Percentiles rank a stretch among this genome's conserved stretches.
These are phyloP conservation scores for Dichomitus squalens DNA, from an alignment of 1,284 basidiomycete genomes.

Conservation along the genomic window DNA sequence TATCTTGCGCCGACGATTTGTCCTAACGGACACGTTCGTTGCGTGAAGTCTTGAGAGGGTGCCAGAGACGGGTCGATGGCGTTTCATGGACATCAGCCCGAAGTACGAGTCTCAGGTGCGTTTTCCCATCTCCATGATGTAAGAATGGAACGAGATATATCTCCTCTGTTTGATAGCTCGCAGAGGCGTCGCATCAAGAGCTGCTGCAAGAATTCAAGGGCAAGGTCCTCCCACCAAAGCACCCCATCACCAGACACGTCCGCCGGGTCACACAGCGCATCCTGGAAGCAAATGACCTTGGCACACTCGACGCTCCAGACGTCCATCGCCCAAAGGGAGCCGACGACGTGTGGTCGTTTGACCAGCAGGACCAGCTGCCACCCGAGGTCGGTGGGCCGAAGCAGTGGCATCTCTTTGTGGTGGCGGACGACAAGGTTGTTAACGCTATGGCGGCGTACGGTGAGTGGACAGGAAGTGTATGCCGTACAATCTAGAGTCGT, in stretches of 20 bases:
- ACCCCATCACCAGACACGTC: constrained; percentile 70
- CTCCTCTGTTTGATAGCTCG: constrained; percentile 40
- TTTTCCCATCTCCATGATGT: background rate
- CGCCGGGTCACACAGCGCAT: constrained; percentile 74
- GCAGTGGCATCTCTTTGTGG: constrained; percentile 81
- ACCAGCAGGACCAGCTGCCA: constrained; percentile 16
- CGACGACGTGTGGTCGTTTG: constrained; percentile 23
- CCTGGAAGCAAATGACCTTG: constrained; percentile 73
- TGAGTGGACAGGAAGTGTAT: constrained; percentile 31
- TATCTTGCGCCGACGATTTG: background rate
- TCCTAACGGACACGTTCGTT: background rate
- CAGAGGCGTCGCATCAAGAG: constrained; percentile 50
- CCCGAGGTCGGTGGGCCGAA: constrained; percentile 34
- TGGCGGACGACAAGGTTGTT: constrained; percentile 71
- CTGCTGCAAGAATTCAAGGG: constrained; percentile 57
- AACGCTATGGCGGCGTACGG: constrained; percentile 86
- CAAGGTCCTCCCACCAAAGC: constrained; percentile 67
- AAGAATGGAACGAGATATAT: too few species aligned
- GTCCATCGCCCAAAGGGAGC: constrained; percentile 5
- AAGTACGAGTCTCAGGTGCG: constrained; percentile 56
- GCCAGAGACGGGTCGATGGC: constrained; percentile 80
- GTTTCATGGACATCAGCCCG: constrained; percentile 80
- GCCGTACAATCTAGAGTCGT: too few species aligned
- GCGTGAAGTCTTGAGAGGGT: constrained; percentile 71
- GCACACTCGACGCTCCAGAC: constrained; percentile 48